These are phyloP conservation scores for Quercus cerris DNA, from an alignment of 306 rosid species.

Conservation along the genomic window DNA sequence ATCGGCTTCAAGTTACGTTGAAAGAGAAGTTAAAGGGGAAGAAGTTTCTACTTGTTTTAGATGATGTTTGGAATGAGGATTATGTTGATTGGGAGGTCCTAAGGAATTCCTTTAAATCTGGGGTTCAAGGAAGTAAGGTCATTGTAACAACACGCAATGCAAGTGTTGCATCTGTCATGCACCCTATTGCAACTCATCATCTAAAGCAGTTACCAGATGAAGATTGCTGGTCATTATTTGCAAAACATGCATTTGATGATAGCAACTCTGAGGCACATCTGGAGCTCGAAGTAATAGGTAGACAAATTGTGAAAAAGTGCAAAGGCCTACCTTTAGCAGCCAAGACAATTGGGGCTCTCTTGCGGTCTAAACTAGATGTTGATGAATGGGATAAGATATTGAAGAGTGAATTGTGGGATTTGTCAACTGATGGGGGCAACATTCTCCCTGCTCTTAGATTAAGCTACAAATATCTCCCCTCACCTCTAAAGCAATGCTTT, in stretches of 20 bases:
- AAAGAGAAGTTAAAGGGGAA: background rate
- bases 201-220: background rate
- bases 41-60: constrained; percentile 7
- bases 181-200: background rate
- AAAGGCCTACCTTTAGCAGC: background rate
- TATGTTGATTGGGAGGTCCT: too few species aligned
- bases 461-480: too few species aligned
- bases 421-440: background rate
- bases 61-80: too few species aligned
- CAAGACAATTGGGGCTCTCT: background rate
- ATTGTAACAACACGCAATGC: constrained; percentile 6
- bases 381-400: background rate
- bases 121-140: constrained; percentile 1
- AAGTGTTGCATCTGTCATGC: background rate
- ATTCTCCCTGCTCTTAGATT: too few species aligned
- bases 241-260: background rate
- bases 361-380: background rate
- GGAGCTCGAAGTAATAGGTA: background rate
- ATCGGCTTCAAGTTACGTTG: background rate
- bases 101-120: too few species aligned
- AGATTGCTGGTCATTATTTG: constrained; percentile 6
- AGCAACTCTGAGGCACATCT: background rate
- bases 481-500: too few species aligned
- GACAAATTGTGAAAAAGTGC: background rate
- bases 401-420: background rate